Evolutionary conservation across 257 asterid species (phyloP).

Genomic region (Solanum chilense): DNA sequence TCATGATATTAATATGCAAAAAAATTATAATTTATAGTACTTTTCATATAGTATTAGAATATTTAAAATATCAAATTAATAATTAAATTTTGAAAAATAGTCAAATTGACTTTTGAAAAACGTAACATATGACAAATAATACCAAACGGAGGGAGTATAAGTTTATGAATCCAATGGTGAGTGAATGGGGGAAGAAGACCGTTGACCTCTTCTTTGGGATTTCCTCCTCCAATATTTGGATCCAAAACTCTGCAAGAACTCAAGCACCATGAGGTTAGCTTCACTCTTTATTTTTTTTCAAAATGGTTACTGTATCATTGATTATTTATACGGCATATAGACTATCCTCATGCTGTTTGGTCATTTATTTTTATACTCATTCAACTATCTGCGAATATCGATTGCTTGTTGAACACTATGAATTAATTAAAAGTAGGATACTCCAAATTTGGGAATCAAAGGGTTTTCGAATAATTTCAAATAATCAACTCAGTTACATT

Average conservation of each 20-base stretch:
- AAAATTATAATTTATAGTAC: too few species aligned
- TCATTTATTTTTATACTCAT: background rate
- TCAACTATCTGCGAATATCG: background rate
- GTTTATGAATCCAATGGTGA: background rate
- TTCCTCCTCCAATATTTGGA: background rate
- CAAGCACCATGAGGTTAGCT: background rate
- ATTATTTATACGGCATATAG: background rate
- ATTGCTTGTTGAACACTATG: background rate
- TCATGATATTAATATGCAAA: too few species aligned
- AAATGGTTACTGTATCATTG: background rate
- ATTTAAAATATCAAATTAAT: too few species aligned
- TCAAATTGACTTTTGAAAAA: too few species aligned
- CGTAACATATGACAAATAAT: too few species aligned
- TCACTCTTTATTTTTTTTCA: background rate
- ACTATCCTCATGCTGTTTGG: background rate
- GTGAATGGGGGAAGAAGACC: background rate
- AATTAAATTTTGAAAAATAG: rapidly evolving
- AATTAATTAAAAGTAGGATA: background rate
- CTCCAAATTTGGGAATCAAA: background rate
- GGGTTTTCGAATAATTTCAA: background rate
- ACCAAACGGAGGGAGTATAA: too few species aligned
- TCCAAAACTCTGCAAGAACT: background rate
- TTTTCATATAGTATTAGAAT: too few species aligned
- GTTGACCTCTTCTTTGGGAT: background rate
- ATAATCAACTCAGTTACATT: background rate